Conservation (phyloP, 2,329 filamentous ascomycete genomes). For the Fulvia fulva region DNA sequence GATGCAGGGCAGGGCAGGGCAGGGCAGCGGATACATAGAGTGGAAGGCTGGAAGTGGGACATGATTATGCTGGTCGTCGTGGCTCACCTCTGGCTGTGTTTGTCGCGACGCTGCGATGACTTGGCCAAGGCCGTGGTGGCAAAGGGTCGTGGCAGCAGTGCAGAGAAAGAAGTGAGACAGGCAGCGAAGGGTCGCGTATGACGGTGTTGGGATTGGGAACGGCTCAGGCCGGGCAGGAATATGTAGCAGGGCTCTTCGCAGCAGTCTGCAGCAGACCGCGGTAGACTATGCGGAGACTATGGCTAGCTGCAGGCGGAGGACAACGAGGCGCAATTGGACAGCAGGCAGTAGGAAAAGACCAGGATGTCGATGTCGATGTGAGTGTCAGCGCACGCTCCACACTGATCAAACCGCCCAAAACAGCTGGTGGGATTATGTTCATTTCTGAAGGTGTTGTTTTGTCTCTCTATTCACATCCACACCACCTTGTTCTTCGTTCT, state of each 20-base stretch:
- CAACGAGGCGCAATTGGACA: background rate
- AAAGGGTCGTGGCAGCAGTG: background rate
- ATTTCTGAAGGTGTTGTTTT: too few species aligned
- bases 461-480: too few species aligned
- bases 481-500: too few species aligned
- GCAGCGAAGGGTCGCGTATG: background rate
- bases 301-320: background rate
- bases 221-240: background rate
- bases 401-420: too few species aligned
- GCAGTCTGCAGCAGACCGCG: background rate
- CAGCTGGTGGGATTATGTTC: too few species aligned
- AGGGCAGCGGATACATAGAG: background rate
- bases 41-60: background rate
- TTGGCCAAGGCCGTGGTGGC: background rate
- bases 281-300: background rate
- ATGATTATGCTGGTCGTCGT: background rate
- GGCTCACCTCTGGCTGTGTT: background rate
- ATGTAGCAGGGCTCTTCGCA: background rate
- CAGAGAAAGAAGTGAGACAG: background rate
- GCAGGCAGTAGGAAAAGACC: background rate
- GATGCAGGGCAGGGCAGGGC: background rate
- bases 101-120: background rate
- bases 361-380: background rate
- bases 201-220: conserved; percentile 4
- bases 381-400: background rate